Evolutionary conservation across 176 grass and related monocot genomes (phyloP).

Genomic region (Zizania latifolia): DNA sequence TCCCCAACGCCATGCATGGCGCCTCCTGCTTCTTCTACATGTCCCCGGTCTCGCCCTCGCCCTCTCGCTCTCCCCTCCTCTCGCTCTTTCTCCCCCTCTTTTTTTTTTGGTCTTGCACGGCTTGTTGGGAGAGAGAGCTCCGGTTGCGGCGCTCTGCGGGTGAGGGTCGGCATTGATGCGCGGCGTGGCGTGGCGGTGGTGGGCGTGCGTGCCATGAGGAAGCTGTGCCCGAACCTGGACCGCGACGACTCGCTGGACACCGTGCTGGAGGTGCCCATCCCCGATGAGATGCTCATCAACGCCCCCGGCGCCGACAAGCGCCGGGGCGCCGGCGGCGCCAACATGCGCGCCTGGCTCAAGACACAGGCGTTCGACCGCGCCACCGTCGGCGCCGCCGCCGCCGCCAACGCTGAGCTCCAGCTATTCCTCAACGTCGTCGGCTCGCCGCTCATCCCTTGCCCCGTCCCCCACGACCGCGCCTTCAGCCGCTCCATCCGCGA

Average conservation of each 20-base stretch:
- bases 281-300: constrained; percentile 76
- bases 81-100: constrained; percentile 2
- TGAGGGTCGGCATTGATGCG: constrained; percentile 15
- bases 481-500: constrained; percentile 89
- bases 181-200: not conserved
- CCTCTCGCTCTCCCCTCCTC: not conserved
- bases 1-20: constrained; percentile 32
- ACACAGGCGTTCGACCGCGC: constrained; percentile 82
- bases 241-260: constrained; percentile 89
- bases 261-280: constrained; percentile 97
- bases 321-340: constrained; percentile 38
- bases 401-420: constrained; percentile 68
- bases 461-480: constrained; percentile 72
- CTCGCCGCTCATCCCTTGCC: constrained; percentile 78
- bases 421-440: constrained; percentile 91
- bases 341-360: constrained; percentile 90
- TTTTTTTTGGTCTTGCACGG: not conserved
- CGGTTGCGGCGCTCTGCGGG: not conserved
- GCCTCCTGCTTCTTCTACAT: constrained; percentile 23
- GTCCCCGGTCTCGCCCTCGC: constrained; percentile 17
- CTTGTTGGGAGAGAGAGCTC: not conserved
- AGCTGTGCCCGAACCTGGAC: constrained; percentile 80
- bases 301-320: constrained; percentile 43
- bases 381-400: constrained; percentile 22
- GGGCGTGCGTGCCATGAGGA: constrained; percentile 59